phyloP scores from a whole-genome alignment of 2,329 filamentous ascomycete genomes.

The Fusarium pilosicola region DNA sequence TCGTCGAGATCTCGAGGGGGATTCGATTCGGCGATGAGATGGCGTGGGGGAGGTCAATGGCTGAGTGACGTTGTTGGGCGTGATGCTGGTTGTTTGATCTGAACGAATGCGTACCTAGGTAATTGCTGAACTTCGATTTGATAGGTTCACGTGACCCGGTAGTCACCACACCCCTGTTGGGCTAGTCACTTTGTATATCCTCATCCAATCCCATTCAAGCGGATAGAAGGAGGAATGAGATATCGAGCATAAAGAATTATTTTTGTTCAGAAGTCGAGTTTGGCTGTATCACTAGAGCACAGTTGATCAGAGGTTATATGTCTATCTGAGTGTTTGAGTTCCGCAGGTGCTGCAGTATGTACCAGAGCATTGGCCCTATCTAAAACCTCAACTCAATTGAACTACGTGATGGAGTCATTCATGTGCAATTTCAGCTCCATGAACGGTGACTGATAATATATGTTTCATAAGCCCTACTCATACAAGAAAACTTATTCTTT shows the following conservation, averaged over 20 bases:
- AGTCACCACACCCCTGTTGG: background rate
- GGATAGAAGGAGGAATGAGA: conserved; percentile 13
- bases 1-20: conserved; percentile 27
- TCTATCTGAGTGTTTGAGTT: background rate
- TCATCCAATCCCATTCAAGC: background rate
- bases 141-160: conserved; percentile 39
- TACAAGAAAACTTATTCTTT: background rate
- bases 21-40: conserved; percentile 39
- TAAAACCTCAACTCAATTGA: background rate
- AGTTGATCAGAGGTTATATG: background rate
- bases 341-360: background rate
- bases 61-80: conserved; percentile 35
- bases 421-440: background rate
- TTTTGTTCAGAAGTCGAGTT: background rate
- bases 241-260: background rate
- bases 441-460: background rate
- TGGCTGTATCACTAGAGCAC: background rate
- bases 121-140: conserved; percentile 39
- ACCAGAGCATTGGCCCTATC: background rate
- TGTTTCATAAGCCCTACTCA: background rate
- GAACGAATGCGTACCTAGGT: conserved; percentile 33
- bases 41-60: conserved; percentile 44
- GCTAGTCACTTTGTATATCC: background rate
- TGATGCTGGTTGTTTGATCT: conserved; percentile 38
- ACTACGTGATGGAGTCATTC: background rate